Base-by-base conservation (phyloP, 1,139 yeast species). In the Blastobotrys raffinosifermentans region DNA sequence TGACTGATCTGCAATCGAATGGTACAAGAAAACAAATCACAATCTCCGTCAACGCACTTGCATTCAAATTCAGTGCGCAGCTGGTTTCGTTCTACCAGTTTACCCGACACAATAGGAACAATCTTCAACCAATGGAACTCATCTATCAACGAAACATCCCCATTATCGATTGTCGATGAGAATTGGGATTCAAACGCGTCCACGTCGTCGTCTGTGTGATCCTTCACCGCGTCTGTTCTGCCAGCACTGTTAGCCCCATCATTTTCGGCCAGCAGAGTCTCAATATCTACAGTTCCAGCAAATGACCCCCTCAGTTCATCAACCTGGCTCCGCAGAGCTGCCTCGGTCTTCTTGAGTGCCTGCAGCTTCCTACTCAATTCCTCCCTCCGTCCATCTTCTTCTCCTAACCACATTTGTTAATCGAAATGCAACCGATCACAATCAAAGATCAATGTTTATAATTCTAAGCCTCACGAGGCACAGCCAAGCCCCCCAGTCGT, bases 41-140 rank as follows among this genome's bases (percentile, higher is more conserved):
- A 34, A 8, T 21, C 22, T 9, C 39, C 32, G 14, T 34, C 32
- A 4, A 27, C 25, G 32, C 50, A 49, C n/a, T 29, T 15, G 17
- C 53, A 51, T 4, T 29, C 32, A 25, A 49, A 46, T 14, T 38
- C 41, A 20, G 32, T 45, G 21, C 31, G 26, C 26, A 40, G 38
- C 19, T 41, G 23, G 27, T 42, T 37, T 14, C 44, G 27, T 4
- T 42, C 29, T 25, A 29, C 37, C 21, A 43, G 26, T 21, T 29
- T 29, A 4, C 34, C 29, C 18, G 45, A 35, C 4, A 33, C 31
- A 8, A 29, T 26, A 4, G 41, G 40, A 17, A 39, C 29, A 17
- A 51, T 39, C 10, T 29, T 32, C 20, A 50, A 38, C 9, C 42
- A 29, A 38, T 51, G 55, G 33, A 50, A 51, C 35, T 45, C 31